phyloP scores from a whole-genome alignment of 2,329 filamentous ascomycete species.

The Anthostomella pinea region DNA sequence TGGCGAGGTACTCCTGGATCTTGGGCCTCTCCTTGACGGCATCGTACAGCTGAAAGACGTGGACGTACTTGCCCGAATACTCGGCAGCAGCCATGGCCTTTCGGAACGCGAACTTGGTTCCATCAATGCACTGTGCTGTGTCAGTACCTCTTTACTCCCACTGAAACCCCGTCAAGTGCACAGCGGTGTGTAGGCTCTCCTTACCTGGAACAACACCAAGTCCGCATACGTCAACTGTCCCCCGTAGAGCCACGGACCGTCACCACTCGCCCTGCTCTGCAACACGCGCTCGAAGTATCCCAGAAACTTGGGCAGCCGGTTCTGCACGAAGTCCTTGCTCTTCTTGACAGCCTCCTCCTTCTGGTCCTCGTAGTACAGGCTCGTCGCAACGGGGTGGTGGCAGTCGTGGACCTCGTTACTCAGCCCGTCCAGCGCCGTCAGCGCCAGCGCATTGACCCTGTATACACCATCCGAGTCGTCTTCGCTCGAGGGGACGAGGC shows the following conservation, averaged over 20 bases:
- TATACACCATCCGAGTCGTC: conserved; percentile 47
- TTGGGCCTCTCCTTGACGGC: conserved; percentile 60
- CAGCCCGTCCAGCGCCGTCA: conserved; percentile 70
- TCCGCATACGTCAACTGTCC: conserved; percentile 68
- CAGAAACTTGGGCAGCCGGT: conserved; percentile 69
- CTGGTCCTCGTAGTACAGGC: conserved; percentile 71
- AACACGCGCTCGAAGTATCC: conserved; percentile 68
- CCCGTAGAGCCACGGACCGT: conserved; percentile 65
- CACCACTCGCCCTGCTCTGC: conserved; percentile 51
- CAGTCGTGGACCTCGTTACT: conserved; percentile 71
- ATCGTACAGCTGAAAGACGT: conserved; percentile 63
- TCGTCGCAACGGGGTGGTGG: conserved; percentile 65
- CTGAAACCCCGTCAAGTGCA: conserved; percentile 1
- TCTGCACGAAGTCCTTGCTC: conserved; percentile 55
- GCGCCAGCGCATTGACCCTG: conserved; percentile 58
- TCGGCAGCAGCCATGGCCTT: conserved; percentile 58
- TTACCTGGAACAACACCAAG: conserved; percentile 68
- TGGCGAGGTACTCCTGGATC: conserved; percentile 67
- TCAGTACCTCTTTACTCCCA: too few relatives aligned
- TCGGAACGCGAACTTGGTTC: conserved; percentile 65
- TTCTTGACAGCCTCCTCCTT: conserved; percentile 61
- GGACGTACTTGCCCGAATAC: conserved; percentile 53
- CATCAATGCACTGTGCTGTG: conserved; percentile 48
- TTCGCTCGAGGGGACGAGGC: conserved; percentile 45
- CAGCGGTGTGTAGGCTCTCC: background rate